These are phyloP conservation scores for Trichophyton simii DNA, from an alignment of 2,329 filamentous ascomycete genomes.

Conservation along the genomic window DNA sequence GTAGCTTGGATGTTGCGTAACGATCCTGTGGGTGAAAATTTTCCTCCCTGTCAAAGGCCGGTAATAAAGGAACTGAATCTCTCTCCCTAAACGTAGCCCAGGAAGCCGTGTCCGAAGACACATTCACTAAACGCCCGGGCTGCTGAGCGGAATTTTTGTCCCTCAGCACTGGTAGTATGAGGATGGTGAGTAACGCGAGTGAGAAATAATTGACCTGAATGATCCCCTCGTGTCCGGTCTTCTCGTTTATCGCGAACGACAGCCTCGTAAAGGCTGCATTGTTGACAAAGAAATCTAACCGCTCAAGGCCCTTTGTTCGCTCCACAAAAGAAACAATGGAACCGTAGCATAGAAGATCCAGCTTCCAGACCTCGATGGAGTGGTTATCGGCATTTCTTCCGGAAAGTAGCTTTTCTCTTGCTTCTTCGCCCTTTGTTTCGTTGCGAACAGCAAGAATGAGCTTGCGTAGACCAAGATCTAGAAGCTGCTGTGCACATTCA, in stretches of 20 bases:
- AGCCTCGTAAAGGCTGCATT: constrained; percentile 31
- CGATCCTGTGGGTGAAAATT: constrained; percentile 14
- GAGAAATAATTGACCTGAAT: constrained; percentile 2
- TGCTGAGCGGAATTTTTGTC: constrained; percentile 8
- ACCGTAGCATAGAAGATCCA: constrained; percentile 39
- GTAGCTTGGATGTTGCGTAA: constrained; percentile 24
- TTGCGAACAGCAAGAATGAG: constrained; percentile 40
- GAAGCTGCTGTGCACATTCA: constrained; percentile 32
- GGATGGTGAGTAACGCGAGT: neutral
- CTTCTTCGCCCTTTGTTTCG: constrained; percentile 31
- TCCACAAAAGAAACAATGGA: constrained; percentile 34
- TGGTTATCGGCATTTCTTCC: constrained; percentile 25
- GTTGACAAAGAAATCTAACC: constrained; percentile 35
- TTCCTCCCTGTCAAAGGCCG: constrained; percentile 22
- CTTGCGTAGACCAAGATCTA: constrained; percentile 28
- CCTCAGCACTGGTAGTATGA: neutral
- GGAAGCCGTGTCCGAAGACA: neutral
- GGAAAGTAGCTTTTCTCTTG: constrained; percentile 22
- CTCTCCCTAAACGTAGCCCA: constrained; percentile 5
- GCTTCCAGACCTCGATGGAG: constrained; percentile 36
- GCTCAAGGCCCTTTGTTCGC: constrained; percentile 25
- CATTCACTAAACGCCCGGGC: constrained; percentile 3
- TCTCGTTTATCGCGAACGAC: constrained; percentile 14
- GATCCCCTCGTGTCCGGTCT: constrained; percentile 29
- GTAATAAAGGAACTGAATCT: constrained; percentile 10